Conservation (phyloP, 2,329 filamentous ascomycete genomes). For the Pyrenochaeta sp. region DNA sequence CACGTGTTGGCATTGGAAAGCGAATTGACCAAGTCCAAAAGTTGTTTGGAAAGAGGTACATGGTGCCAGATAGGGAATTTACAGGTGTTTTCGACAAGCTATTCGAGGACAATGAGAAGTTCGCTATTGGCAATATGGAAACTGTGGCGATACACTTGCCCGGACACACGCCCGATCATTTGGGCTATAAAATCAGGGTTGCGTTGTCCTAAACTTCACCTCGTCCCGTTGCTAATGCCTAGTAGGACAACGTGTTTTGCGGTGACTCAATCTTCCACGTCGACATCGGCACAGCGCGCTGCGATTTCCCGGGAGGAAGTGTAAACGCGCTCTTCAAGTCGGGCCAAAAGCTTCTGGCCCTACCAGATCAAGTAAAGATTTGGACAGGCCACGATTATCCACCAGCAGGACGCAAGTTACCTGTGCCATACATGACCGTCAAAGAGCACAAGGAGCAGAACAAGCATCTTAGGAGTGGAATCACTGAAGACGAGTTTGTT, state of each 20-base stretch:
- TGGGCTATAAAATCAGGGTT: constrained; percentile 65
- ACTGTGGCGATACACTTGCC: constrained; percentile 64
- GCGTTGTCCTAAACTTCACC: not conserved
- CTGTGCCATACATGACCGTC: constrained; percentile 47
- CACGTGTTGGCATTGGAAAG: constrained; percentile 64
- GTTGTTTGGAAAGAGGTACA: constrained; percentile 60
- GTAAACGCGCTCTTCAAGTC: constrained; percentile 39
- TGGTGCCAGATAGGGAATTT: constrained; percentile 55
- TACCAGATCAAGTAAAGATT: constrained; percentile 40
- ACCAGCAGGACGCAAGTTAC: constrained; percentile 20
- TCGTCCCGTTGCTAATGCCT: not conserved
- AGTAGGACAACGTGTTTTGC: constrained; percentile 42
- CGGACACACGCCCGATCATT: constrained; percentile 68
- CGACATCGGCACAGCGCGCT: constrained; percentile 45
- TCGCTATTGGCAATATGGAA: constrained; percentile 59
- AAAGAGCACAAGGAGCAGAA: constrained; percentile 45
- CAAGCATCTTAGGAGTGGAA: constrained; percentile 41
- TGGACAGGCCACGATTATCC: constrained; percentile 51
- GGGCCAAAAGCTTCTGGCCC: constrained; percentile 30
- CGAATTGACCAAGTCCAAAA: constrained; percentile 63
- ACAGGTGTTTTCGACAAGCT: constrained; percentile 61
- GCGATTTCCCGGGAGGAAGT: constrained; percentile 48
- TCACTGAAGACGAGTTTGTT: constrained; percentile 45
- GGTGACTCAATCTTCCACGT: constrained; percentile 49
- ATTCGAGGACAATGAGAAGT: constrained; percentile 63